These are phyloP conservation scores for Elaeagnus macrophylla DNA, from an alignment of 306 rosid species.

Conservation along the genomic window DNA sequence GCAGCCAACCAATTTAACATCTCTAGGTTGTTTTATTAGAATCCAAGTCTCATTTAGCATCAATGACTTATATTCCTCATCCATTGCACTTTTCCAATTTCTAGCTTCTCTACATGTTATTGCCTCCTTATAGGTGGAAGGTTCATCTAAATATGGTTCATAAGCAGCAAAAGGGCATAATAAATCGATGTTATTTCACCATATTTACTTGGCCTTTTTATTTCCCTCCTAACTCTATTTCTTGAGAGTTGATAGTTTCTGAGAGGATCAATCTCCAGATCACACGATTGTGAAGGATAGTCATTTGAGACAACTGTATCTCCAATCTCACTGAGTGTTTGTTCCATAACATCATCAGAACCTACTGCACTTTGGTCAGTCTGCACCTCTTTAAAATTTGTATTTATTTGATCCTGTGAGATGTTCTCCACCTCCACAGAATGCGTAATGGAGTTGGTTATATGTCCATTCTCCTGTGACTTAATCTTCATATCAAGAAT, in stretches of 20 bases:
- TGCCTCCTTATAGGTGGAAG: neutral
- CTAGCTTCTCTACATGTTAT: no score
- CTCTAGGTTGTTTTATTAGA: neutral
- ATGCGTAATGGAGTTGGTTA: no score
- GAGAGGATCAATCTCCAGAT: no score
- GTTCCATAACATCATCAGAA: no score
- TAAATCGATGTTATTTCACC: no score
- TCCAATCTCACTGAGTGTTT: neutral
- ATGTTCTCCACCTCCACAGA: no score
- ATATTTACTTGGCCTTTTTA: neutral
- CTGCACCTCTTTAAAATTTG: no score
- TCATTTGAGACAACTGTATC: neutral
- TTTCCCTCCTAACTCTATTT: neutral
- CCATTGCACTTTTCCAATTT: neutral
- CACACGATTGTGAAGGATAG: neutral
- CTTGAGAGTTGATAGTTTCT: neutral
- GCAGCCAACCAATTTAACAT: neutral
- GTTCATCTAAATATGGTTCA: neutral
- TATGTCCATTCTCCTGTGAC: no score
- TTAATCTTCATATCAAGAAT: neutral
- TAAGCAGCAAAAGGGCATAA: neutral
- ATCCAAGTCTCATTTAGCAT: neutral
- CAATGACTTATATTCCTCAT: no score
- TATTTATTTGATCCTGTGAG: no score
- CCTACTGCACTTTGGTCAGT: no score